Conservation (phyloP, 495 filamentous ascomycete species). For the Xylaria sp. region DNA sequence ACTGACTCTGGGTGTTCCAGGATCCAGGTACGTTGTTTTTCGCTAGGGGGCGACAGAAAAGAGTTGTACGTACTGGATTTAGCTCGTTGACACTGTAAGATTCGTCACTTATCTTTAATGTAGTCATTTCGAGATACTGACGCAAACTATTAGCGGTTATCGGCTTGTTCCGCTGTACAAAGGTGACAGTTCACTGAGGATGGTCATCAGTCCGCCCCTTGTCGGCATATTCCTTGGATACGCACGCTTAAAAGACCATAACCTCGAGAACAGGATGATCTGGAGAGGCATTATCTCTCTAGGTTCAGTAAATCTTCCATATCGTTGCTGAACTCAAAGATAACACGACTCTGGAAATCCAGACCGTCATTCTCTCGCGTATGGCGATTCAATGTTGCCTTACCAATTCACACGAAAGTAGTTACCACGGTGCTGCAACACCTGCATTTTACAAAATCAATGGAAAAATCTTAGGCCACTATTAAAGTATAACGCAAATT, state of each 20-base stretch:
- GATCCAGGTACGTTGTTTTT: slow-evolving; percentile 37
- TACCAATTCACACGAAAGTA: neutral
- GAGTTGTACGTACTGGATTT: slow-evolving; percentile 63
- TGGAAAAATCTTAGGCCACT: neutral
- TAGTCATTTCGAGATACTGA: neutral
- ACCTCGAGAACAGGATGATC: neutral
- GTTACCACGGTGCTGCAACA: neutral
- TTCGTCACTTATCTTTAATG: neutral
- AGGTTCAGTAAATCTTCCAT: neutral
- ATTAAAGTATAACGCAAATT: neutral
- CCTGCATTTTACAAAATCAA: neutral
- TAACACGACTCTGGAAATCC: neutral
- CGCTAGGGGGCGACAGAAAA: slow-evolving; percentile 58
- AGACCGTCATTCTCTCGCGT: neutral
- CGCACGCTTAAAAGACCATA: neutral
- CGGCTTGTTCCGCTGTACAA: slow-evolving; percentile 62
- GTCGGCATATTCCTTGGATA: neutral
- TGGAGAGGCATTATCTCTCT: neutral
- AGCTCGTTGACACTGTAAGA: slow-evolving; percentile 59
- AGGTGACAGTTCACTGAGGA: slow-evolving; percentile 39
- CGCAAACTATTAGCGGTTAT: slow-evolving; percentile 42
- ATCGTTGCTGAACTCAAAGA: neutral
- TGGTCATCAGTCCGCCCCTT: slow-evolving; percentile 43
- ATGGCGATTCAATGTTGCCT: neutral
- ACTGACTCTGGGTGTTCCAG: neutral